Conservation (phyloP, 2,329 filamentous ascomycete species). For the Thermothelomyces thermophilus region DNA sequence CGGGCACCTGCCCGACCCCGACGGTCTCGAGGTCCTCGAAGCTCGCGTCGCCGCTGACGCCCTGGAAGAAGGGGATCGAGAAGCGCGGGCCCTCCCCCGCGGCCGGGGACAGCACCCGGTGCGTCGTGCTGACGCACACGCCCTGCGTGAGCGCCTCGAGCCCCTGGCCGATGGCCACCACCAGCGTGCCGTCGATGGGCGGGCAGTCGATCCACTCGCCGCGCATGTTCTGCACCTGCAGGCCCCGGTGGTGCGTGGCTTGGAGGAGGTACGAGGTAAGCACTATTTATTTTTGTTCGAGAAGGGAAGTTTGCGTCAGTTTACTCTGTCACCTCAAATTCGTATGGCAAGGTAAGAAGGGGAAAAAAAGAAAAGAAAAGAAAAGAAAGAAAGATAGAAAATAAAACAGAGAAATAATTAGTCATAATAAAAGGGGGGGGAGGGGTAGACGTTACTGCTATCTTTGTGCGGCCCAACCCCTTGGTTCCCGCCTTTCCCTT, state of each 20-base stretch:
- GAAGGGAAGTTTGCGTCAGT: not conserved
- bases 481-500: constrained; percentile 31
- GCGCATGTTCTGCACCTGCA: constrained; percentile 75
- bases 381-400: no score
- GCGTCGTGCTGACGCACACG: constrained; percentile 75
- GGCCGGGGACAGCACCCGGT: constrained; percentile 69
- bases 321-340: not conserved
- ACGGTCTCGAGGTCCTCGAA: constrained; percentile 68
- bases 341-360: no score
- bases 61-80: constrained; percentile 84
- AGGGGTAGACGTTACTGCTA: constrained; percentile 40
- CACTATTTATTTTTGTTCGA: constrained; percentile 45
- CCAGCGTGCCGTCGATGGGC: constrained; percentile 68
- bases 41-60: constrained; percentile 68
- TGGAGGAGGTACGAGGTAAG: constrained; percentile 75
- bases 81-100: constrained; percentile 66
- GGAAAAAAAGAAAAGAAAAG: no score
- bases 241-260: constrained; percentile 64
- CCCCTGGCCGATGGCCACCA: constrained; percentile 82
- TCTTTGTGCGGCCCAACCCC: constrained; percentile 77
- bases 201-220: constrained; percentile 80
- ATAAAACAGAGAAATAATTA: no score
- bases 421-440: no score
- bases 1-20: constrained; percentile 53
- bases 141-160: constrained; percentile 79